Conservation (phyloP, 352 stramenopile species). For the Phytopythium litorale region DNA sequence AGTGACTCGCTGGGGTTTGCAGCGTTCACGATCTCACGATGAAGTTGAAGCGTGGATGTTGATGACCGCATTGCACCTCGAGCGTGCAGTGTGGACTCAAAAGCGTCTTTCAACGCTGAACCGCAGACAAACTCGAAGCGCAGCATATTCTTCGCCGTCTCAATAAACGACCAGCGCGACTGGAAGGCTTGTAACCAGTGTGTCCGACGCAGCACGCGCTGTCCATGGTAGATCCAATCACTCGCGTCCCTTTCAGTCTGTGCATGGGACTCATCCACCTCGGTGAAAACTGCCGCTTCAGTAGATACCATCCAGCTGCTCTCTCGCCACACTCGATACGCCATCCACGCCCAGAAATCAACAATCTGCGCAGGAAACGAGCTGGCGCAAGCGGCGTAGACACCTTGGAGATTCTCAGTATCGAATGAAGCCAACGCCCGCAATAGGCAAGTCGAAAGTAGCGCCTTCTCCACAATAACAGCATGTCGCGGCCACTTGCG, state of each 20-base stretch:
- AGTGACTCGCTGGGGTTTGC: background rate
- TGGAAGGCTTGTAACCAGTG: background rate
- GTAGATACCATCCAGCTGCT: no score
- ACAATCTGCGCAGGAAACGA: background rate
- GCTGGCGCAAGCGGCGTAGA: background rate
- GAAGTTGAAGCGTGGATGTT: background rate
- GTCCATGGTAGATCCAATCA: background rate
- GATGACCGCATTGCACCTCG: background rate
- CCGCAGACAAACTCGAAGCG: background rate
- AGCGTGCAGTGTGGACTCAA: background rate
- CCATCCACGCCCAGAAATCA: background rate
- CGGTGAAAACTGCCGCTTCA: no score
- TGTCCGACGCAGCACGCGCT: background rate
- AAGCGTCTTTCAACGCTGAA: background rate
- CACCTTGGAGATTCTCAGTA: background rate
- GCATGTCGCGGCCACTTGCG: background rate
- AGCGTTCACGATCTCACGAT: background rate
- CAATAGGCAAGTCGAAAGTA: background rate
- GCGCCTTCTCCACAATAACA: background rate
- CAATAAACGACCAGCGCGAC: background rate
- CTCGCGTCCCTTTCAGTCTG: no score
- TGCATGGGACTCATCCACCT: no score
- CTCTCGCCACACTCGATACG: background rate
- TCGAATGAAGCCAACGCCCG: background rate
- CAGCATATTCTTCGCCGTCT: background rate